phyloP scores from a whole-genome alignment of 1,284 basidiomycete genomes.

The Gymnopus androsaceus region DNA sequence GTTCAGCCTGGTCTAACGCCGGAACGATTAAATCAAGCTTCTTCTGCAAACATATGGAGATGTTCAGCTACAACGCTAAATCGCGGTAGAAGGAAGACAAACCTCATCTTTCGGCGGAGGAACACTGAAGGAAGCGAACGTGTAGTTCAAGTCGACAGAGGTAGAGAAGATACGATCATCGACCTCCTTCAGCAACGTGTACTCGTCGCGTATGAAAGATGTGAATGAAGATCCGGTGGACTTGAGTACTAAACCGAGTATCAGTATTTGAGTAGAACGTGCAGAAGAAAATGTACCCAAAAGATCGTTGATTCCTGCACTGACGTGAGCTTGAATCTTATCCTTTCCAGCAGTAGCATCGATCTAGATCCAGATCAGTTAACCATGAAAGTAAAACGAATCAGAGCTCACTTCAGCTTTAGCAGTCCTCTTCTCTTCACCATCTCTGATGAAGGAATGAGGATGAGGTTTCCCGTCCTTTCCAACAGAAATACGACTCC shows the following conservation, averaged over 20 bases:
- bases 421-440: constrained; percentile 83
- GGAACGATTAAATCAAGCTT: constrained; percentile 16
- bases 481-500: constrained; percentile 75
- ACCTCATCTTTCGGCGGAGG: constrained; percentile 47
- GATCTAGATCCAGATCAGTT: constrained; percentile 39
- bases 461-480: constrained; percentile 58
- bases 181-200: constrained; percentile 82
- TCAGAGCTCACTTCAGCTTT: constrained; percentile 54
- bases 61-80: constrained; percentile 31
- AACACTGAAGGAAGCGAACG: constrained; percentile 55
- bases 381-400: background rate
- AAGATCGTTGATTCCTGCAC: constrained; percentile 75
- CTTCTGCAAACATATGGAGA: constrained; percentile 31
- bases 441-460: constrained; percentile 87
- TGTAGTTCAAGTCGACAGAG: constrained; percentile 74
- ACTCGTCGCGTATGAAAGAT: constrained; percentile 83
- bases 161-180: constrained; percentile 90
- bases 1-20: background rate
- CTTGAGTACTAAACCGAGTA: constrained; percentile 71
- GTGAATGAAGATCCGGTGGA: constrained; percentile 87
- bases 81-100: constrained; percentile 31
- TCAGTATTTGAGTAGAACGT: background rate
- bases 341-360: constrained; percentile 64
- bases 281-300: constrained; percentile 66
- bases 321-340: constrained; percentile 60